Evolutionary conservation across 2,329 filamentous ascomycete species (phyloP).

Genomic region (Botrytis byssoidea): DNA sequence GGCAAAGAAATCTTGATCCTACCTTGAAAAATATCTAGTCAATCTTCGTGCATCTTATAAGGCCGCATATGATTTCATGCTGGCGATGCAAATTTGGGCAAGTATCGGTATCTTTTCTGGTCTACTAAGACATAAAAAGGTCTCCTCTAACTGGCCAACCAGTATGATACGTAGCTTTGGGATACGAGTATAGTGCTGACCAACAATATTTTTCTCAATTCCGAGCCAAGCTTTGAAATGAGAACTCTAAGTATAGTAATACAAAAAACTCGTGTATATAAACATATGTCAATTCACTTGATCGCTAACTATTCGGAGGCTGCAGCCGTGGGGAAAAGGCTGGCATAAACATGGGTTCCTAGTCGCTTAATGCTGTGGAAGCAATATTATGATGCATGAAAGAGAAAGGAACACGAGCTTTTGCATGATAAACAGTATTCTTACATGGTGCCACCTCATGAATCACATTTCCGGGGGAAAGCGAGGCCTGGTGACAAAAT

Average conservation of each 20-base stretch:
- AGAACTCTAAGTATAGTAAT: not conserved
- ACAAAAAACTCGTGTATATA: not conserved
- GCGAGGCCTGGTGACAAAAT: conserved; percentile 18
- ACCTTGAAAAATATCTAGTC: not conserved
- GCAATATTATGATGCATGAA: conserved; percentile 20
- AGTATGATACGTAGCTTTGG: conserved; percentile 9
- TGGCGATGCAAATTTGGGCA: conserved; percentile 17
- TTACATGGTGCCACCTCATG: conserved; percentile 14
- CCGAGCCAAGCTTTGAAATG: not conserved
- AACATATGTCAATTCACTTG: not conserved
- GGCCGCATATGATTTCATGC: conserved; percentile 8
- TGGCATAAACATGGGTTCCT: conserved; percentile 18
- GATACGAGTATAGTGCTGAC: conserved; percentile 9
- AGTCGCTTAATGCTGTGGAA: conserved; percentile 15
- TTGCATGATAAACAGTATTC: conserved; percentile 16
- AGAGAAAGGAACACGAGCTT: conserved; percentile 17
- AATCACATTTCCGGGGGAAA: conserved; percentile 13
- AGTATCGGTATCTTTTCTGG: conserved; percentile 1
- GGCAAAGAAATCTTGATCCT: conserved; percentile 4
- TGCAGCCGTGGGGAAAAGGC: conserved; percentile 4
- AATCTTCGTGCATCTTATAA: conserved; percentile 8
- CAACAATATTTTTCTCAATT: not conserved
- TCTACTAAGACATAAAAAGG: conserved; percentile 1
- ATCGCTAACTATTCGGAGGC: not conserved
- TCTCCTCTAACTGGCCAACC: conserved; percentile 7